phyloP scores from a whole-genome alignment of 1,284 basidiomycete genomes.

The Boletus semigastroideus region DNA sequence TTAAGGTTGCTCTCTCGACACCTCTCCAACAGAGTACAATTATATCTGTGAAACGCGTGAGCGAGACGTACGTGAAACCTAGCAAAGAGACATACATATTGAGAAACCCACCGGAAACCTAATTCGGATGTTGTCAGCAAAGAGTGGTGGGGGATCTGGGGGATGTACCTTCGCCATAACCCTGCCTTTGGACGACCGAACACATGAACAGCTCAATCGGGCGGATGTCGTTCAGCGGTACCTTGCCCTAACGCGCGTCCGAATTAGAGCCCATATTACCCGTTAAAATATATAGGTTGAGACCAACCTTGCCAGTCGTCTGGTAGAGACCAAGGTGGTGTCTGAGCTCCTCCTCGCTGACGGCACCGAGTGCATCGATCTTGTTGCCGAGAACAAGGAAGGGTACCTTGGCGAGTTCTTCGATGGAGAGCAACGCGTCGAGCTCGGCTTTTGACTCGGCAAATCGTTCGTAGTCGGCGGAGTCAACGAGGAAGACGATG shows the following conservation, averaged over 20 bases:
- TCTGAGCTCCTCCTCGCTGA: conserved; percentile 96
- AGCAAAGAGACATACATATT: conserved; percentile 69
- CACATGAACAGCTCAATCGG: conserved; percentile 99
- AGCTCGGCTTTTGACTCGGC: conserved; percentile 96
- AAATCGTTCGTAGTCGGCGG: conserved; percentile 95
- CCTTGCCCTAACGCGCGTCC: conserved; percentile 73
- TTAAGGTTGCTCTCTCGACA: conserved; percentile 7
- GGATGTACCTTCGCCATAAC: conserved; percentile 88
- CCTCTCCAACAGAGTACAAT: conserved; percentile 10
- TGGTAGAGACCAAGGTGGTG: conserved; percentile 96
- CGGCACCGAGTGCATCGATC: conserved; percentile 97
- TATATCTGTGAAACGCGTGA: conserved; percentile 30
- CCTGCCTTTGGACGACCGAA: conserved; percentile 98
- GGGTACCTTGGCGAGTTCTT: conserved; percentile 93
- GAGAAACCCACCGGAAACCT: conserved; percentile 98
- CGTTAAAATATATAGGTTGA: not conserved
- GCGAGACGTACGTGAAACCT: conserved; percentile 1
- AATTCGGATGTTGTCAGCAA: conserved; percentile 8
- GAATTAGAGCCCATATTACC: conserved; percentile 4
- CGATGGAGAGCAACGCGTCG: conserved; percentile 92
- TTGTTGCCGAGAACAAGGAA: conserved; percentile 99
- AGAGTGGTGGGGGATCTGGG: not conserved
- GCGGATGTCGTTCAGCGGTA: conserved; percentile 94
- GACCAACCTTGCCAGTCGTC: conserved; percentile 93
- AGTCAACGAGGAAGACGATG: conserved; percentile 98